These are phyloP conservation scores for Lichtheimia corymbifera DNA, from an alignment of 371 early-diverging fungal genomes.

Conservation along the genomic window DNA sequence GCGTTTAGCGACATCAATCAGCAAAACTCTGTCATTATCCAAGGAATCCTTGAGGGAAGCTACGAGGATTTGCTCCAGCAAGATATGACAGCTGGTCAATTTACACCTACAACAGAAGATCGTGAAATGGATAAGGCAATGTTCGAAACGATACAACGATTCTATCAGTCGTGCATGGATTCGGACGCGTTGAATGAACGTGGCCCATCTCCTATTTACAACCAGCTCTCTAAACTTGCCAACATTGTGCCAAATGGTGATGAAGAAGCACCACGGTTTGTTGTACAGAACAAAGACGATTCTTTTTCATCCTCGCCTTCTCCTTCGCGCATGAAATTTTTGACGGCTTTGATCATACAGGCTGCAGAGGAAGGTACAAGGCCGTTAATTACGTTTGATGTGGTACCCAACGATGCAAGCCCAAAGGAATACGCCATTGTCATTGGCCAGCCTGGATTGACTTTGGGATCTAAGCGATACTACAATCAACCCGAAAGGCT, in stretches of 20 bases:
- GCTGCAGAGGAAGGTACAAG: too few species aligned
- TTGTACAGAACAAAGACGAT: too few species aligned
- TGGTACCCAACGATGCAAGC: too few species aligned
- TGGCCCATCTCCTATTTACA: slow-evolving; percentile 53
- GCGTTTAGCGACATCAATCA: slow-evolving; percentile 1
- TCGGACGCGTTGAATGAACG: slow-evolving; percentile 31
- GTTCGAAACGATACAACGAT: slow-evolving; percentile 42
- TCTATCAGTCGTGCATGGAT: slow-evolving; percentile 58
- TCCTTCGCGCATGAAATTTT: too few species aligned
- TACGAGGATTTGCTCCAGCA: slow-evolving; percentile 19
- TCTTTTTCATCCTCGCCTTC: too few species aligned
- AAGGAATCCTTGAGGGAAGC: background rate
- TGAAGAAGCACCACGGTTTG: too few species aligned
- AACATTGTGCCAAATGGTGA: too few species aligned
- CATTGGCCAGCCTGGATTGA: slow-evolving; percentile 42
- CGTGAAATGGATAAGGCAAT: slow-evolving; percentile 31
- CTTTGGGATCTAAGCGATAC: slow-evolving; percentile 61
- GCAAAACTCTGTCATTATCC: background rate
- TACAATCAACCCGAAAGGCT: slow-evolving; percentile 40
- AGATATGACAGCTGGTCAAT: background rate
- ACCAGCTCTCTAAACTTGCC: slow-evolving; percentile 17
- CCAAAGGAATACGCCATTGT: slow-evolving; percentile 24
- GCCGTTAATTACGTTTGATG: too few species aligned
- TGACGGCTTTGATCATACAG: too few species aligned
- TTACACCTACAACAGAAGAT: slow-evolving; percentile 14